These are phyloP conservation scores for Edaphochlamys debaryana DNA, from an alignment of 139 green algal genomes.

Conservation along the genomic window DNA sequence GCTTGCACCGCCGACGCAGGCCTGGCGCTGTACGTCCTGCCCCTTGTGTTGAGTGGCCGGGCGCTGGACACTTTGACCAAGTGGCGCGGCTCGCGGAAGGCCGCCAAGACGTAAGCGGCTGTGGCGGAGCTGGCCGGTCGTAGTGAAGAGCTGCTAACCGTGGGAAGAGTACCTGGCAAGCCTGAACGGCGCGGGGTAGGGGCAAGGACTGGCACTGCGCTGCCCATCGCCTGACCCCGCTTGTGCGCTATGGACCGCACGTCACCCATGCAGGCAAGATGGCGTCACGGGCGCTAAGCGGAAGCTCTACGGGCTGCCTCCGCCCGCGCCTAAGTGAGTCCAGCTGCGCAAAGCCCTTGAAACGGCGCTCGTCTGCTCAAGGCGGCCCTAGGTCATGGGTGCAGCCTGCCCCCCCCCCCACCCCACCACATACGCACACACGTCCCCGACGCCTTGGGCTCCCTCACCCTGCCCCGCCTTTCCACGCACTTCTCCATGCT, in stretches of 20 bases:
- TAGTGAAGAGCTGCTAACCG: no score
- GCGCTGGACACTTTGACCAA: neutral
- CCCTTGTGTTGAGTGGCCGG: neutral
- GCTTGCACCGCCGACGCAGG: neutral
- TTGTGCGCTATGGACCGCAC: no score
- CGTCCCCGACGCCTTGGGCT: neutral
- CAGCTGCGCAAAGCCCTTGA: no score
- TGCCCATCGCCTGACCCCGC: no score
- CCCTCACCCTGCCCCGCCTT: no score
- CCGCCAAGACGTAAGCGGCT: neutral
- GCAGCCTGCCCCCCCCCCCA: neutral
- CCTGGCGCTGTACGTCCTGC: neutral
- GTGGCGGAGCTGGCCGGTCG: no score
- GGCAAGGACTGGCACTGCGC: no score
- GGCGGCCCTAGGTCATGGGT: no score
- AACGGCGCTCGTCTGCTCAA: no score
- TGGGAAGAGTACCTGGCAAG: no score
- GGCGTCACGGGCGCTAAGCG: slow-evolving; percentile 27
- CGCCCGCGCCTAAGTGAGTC: slow-evolving; percentile 46
- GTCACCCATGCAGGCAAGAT: slow-evolving; percentile 14
- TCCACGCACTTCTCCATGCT: neutral
- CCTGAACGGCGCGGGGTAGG: no score
- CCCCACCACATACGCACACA: neutral
- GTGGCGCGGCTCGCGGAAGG: neutral
- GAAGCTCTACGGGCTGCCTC: slow-evolving; percentile 57